These are phyloP conservation scores for Monilinia laxa DNA, from an alignment of 2,329 filamentous ascomycete genomes.

Conservation along the genomic window DNA sequence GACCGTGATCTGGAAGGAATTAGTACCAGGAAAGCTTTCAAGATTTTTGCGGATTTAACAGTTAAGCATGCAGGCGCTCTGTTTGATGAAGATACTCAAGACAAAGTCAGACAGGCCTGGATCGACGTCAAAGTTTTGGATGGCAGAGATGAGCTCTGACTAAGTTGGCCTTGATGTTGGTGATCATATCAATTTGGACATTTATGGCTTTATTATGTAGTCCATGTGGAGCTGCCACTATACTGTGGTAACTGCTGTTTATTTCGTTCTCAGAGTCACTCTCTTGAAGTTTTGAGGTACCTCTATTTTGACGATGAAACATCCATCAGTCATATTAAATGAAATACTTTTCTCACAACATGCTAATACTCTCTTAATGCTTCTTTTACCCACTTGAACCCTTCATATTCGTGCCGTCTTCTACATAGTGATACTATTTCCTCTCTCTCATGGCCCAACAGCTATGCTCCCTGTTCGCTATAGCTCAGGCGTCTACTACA, in stretches of 20 bases:
- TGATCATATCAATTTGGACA: neutral
- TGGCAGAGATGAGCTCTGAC: neutral
- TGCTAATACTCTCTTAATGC: too few species aligned
- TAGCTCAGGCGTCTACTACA: too few species aligned
- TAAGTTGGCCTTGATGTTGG: neutral
- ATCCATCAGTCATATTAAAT: too few species aligned
- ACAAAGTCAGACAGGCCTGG: conserved; percentile 24
- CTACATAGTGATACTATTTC: too few species aligned
- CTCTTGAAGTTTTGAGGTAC: neutral
- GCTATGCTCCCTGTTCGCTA: too few species aligned
- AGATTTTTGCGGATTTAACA: conserved; percentile 16
- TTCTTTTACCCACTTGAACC: neutral
- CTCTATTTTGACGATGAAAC: neutral
- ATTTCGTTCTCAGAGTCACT: neutral
- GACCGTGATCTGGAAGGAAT: conserved; percentile 10
- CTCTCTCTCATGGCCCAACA: too few species aligned
- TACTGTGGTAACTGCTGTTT: neutral
- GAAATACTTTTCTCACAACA: neutral
- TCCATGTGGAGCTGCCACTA: too few species aligned
- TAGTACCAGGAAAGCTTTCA: conserved; percentile 15
- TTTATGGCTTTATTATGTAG: neutral
- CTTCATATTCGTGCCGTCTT: too few species aligned
- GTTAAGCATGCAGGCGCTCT: conserved; percentile 17
- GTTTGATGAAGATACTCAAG: conserved; percentile 21
- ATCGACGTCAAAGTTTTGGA: conserved; percentile 16